Evolutionary conservation across 176 grass and related monocot species (phyloP), one percentile per base, ranked within the genome.

Genomic region (Calamus simplicifolius): DNA sequence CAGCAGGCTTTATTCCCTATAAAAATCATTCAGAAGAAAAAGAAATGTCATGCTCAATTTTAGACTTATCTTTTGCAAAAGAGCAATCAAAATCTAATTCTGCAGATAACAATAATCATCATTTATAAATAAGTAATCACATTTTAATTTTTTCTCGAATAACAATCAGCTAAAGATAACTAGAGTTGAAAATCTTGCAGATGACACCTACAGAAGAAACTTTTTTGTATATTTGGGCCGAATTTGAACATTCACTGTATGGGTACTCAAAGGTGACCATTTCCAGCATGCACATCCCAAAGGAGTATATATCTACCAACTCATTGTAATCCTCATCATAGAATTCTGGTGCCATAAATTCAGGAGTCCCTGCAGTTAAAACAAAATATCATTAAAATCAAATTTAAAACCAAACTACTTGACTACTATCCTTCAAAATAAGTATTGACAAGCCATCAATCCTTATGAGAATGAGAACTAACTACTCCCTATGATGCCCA

Each of bases 261-360:
- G 83, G 78, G 56, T 73, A 81, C 63, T 86, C 83, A 62, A 75
- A 64, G 18, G 83, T 86, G 61, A 86, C 58, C 63, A 85, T 68
- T 65, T 85, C 82, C 8, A 85, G 77, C 77, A 85, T 86, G 30
- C 78, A 81, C 78, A 86, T 74, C 19, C 83, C 83, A 27, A 81
- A 86, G 18, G 83, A 86, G 68, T 86, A 81, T 70, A 81, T 78
- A 55, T 80, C 82, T 16, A 80, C 82, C 29, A 80, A 63, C 49
- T 85, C 73, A 50, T 65, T 85, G 19, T 85, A 85, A 50, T 81
- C 19, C 54, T 69, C 70, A 29, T 66, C 75, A 21, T 78, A 81
- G 2, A 81, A 51, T 58, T 86, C 78, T 29, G 78, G 83, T 53
- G 83, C 78, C 83, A 86, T 81, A 57, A 86, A 86, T 35, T 81